These are phyloP conservation scores for Claviceps cyperi DNA, from an alignment of 2,329 filamentous ascomycete species.

Conservation along the genomic window DNA sequence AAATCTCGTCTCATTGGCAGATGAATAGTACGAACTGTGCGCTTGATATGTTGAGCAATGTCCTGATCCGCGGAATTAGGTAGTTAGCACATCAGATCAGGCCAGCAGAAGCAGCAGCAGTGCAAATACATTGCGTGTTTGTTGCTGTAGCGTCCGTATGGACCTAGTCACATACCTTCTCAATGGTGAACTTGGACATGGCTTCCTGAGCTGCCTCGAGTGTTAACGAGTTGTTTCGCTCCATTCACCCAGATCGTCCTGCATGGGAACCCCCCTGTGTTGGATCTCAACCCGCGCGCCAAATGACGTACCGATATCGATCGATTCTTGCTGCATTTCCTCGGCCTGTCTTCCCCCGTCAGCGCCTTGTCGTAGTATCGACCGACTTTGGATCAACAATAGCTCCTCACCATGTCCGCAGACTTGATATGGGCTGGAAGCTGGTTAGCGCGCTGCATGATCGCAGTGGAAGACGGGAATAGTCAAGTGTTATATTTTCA, in stretches of 20 bases:
- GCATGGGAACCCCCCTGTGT: no score
- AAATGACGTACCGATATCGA: slow-evolving; percentile 70
- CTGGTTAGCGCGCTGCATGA: slow-evolving; percentile 5
- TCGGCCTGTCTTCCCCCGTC: slow-evolving; percentile 52
- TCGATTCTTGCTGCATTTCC: slow-evolving; percentile 90
- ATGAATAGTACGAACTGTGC: slow-evolving; percentile 46
- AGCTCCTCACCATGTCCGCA: slow-evolving; percentile 74
- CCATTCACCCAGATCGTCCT: neutral
- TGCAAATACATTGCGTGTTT: slow-evolving; percentile 5
- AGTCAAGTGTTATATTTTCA: neutral
- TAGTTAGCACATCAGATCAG: neutral
- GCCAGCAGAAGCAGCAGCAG: no score
- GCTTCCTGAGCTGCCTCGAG: slow-evolving; percentile 40
- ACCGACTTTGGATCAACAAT: neutral
- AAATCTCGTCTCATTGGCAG: neutral
- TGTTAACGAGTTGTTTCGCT: neutral
- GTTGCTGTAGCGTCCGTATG: no score
- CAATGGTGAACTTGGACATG: slow-evolving; percentile 47
- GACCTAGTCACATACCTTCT: slow-evolving; percentile 31
- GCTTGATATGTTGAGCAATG: slow-evolving; percentile 92
- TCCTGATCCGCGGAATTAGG: slow-evolving; percentile 39
- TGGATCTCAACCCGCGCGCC: no score
- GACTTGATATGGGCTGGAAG: slow-evolving; percentile 84
- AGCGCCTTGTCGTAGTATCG: slow-evolving; percentile 9
- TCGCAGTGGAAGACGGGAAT: neutral